Evolutionary conservation across 176 grass and related monocot genomes (phyloP).

Genomic region (Thalia dealbata): DNA sequence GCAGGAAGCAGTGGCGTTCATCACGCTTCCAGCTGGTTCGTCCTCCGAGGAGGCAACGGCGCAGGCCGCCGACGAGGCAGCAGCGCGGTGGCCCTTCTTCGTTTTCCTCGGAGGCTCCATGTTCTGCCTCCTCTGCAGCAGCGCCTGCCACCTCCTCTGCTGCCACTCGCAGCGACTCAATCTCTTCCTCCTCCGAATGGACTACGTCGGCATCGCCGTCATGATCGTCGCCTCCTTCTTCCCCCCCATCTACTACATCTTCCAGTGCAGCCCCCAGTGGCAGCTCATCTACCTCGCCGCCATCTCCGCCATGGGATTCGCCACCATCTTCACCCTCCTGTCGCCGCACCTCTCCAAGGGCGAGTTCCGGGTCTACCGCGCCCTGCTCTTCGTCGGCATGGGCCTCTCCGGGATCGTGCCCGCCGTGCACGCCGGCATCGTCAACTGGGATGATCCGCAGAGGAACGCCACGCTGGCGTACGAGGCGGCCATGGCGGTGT

Average conservation of each 20-base stretch:
- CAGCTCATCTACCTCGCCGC: slow-evolving; percentile 49
- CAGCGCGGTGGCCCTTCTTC: slow-evolving; percentile 70
- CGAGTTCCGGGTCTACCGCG: slow-evolving; percentile 58
- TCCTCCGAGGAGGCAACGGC: no score
- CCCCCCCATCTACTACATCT: slow-evolving; percentile 81
- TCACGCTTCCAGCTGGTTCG: background rate
- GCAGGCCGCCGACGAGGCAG: background rate
- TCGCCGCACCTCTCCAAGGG: slow-evolving; percentile 51
- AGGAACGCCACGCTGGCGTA: slow-evolving; percentile 54
- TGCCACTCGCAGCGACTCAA: slow-evolving; percentile 71
- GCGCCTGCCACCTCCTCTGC: slow-evolving; percentile 67
- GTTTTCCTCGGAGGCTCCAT: slow-evolving; percentile 80
- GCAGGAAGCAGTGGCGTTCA: slow-evolving; percentile 5
- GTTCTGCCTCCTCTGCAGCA: slow-evolving; percentile 65
- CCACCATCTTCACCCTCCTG: slow-evolving; percentile 46
- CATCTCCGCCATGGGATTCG: slow-evolving; percentile 62
- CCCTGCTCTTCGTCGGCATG: slow-evolving; percentile 62
- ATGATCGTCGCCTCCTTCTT: slow-evolving; percentile 97
- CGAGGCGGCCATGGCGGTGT: slow-evolving; percentile 55
- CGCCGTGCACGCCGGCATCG: slow-evolving; percentile 44
- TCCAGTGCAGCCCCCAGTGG: slow-evolving; percentile 52
- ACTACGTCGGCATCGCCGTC: slow-evolving; percentile 86
- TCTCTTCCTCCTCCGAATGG: slow-evolving; percentile 66
- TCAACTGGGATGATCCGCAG: slow-evolving; percentile 58
- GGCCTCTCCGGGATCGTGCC: slow-evolving; percentile 71